Base-by-base conservation (phyloP, 768 basidiomycete species). In the Lactarius akahatsu region DNA sequence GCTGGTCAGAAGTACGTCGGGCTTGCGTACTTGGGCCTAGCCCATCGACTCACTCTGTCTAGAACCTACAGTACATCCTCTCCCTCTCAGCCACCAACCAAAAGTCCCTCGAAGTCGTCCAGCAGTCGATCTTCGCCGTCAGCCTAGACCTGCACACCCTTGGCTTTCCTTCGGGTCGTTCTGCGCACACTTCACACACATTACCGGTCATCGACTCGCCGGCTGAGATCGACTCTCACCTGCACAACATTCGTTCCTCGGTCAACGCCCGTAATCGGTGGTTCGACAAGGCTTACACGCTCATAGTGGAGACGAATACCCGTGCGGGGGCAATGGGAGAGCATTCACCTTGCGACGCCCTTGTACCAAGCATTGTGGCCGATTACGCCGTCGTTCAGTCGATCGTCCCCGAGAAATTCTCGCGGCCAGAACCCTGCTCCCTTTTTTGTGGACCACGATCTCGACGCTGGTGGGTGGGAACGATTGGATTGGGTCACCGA, bases 291-390 rank as follows among this genome's bases (percentile, higher is more conserved):
- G 82, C 89, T 2, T 83, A 90, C 45, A 88, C 88, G 4, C 78
- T 97, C 62, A 83, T 92, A 57, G 87, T 98, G 43, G 96, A 98
- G 74, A 85, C 88, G 1, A 91, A 89, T 62, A 88, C 89, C 2
- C 87, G 92, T 43, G 91, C 92, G 7, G 92, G 94, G 45, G 90
- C 91, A 50, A 85, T 87, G 72, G 96, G 96, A 5, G 96, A 98
- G 77, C 95, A 96, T 74, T 91, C 92, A 0, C 89, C 92, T 0
- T 89, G 89, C 65, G 96, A 97, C 69, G 96, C 95, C 1, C 80
- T 98, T 16, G 87, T 96, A 2, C 95, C 95, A 0, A 92, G 91
- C 67, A 89, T 94, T 57, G 86, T 91, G 9, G 86, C 87, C 38
- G 94, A 97, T 70, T 96, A 92, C 71, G 87, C 87, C 1, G 78